Evolutionary conservation across 148 eudicot genomes (phyloP).

Genomic region (Rhododendron kiyosumense): DNA sequence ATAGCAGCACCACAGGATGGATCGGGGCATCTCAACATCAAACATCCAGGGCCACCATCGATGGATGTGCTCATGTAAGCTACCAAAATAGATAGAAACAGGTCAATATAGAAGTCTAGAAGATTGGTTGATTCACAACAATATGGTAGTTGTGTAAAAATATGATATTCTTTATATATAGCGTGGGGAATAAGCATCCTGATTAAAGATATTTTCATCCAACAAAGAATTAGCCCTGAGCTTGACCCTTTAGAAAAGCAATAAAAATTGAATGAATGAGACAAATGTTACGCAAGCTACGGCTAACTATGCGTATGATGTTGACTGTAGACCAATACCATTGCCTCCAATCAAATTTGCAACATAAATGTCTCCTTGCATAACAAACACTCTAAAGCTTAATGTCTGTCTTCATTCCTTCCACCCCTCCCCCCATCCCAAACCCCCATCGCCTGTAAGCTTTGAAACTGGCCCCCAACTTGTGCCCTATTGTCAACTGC

Average conservation of each 20-base stretch:
- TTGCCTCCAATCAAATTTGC: background rate
- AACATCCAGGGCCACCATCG: conserved; percentile 59
- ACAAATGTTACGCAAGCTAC: background rate
- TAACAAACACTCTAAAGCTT: background rate
- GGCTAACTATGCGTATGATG: background rate
- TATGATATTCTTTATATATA: background rate
- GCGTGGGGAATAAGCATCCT: background rate
- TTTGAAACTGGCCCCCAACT: background rate
- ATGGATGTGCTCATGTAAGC: conserved; percentile 55
- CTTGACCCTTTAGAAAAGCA: background rate
- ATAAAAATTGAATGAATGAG: background rate
- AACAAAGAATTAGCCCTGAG: background rate
- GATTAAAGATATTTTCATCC: background rate
- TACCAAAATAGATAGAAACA: conserved; percentile 16
- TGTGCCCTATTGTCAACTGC: background rate
- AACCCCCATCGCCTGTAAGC: background rate
- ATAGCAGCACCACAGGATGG: conserved; percentile 59
- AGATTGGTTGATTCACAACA: background rate
- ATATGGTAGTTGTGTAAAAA: background rate
- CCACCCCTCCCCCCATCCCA: too few relatives aligned
- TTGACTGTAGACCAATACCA: background rate
- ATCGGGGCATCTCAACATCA: conserved; percentile 60
- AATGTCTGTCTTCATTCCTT: background rate
- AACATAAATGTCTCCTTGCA: background rate
- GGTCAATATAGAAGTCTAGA: background rate